Conservation (phyloP, 1,284 basidiomycete genomes). For the Porogramme epimiltina region DNA sequence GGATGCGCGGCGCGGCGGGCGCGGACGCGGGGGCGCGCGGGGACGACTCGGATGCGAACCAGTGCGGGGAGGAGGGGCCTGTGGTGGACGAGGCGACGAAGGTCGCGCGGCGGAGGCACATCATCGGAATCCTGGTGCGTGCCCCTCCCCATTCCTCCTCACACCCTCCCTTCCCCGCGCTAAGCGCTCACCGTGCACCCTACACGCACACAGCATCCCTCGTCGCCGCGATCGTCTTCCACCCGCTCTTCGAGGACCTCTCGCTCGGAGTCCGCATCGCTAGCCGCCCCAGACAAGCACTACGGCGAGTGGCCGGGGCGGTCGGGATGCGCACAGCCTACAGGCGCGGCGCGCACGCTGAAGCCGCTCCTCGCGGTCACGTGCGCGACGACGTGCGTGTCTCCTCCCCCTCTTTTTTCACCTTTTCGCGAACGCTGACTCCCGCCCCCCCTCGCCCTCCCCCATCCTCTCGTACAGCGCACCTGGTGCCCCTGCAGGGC, state of each 20-base stretch:
- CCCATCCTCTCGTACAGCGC: too few relatives aligned
- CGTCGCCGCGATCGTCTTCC: slow-evolving; percentile 73
- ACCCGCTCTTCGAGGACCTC: slow-evolving; percentile 80
- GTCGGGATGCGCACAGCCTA: too few relatives aligned
- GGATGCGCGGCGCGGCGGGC: slow-evolving; percentile 18
- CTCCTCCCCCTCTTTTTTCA: not conserved
- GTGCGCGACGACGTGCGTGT: slow-evolving; percentile 54
- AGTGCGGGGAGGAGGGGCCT: slow-evolving; percentile 21
- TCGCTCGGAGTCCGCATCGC: slow-evolving; percentile 79
- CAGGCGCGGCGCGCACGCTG: too few relatives aligned
- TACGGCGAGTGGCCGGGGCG: slow-evolving; percentile 22
- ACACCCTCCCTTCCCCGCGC: slow-evolving; percentile 2
- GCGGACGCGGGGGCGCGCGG: not conserved
- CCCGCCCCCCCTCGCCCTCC: too few relatives aligned
- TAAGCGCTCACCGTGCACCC: too few relatives aligned
- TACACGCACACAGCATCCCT: slow-evolving; percentile 73
- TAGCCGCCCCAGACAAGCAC: slow-evolving; percentile 50
- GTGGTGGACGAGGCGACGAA: slow-evolving; percentile 31
- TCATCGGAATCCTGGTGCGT: slow-evolving; percentile 65
- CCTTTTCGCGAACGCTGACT: slow-evolving; percentile 5
- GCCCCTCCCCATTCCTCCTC: not conserved
- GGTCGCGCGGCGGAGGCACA: slow-evolving; percentile 56
- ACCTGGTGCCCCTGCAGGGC: slow-evolving; percentile 60
- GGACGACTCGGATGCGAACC: slow-evolving; percentile 12
- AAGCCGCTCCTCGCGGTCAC: slow-evolving; percentile 57